A percentile compares a stretch with the other conserved stretches of the same genome.
These are phyloP conservation scores for Cercospora citrullina DNA, from an alignment of 2,329 filamentous ascomycete genomes.

Conservation along the genomic window DNA sequence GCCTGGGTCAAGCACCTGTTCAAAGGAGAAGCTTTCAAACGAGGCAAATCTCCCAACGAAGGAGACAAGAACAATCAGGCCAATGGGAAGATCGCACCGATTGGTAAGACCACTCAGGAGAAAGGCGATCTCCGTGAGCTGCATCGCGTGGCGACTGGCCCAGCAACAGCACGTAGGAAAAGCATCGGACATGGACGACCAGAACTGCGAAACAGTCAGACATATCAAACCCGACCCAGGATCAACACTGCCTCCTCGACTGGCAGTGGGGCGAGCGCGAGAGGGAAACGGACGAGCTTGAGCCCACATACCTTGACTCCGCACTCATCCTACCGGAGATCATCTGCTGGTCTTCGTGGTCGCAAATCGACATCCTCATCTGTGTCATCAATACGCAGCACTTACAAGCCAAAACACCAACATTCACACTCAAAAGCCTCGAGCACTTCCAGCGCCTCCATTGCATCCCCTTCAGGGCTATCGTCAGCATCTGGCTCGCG, in stretches of 20 bases:
- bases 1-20: constrained; percentile 72
- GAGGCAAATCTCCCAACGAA: constrained; percentile 57
- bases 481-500: constrained; percentile 59
- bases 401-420: constrained; percentile 75
- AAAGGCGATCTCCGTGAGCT: constrained; percentile 34
- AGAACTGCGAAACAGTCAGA: constrained; percentile 42
- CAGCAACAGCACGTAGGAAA: constrained; percentile 35
- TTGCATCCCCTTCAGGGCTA: constrained; percentile 47
- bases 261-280: constrained; percentile 34
- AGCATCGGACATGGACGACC: constrained; percentile 40
- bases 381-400: constrained; percentile 86
- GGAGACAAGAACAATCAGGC: constrained; percentile 24
- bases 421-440: constrained; percentile 92
- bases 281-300: constrained; percentile 56
- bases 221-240: constrained; percentile 44
- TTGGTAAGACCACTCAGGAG: constrained; percentile 23
- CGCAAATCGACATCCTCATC: constrained; percentile 96
- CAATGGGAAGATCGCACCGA: constrained; percentile 23
- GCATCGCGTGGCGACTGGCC: constrained; percentile 40
- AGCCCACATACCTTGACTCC: constrained; percentile 81
- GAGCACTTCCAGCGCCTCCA: constrained; percentile 80
- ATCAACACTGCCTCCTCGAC: constrained; percentile 45
- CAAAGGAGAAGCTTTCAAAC: constrained; percentile 62
- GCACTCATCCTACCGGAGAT: constrained; percentile 78
- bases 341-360: constrained; percentile 79